Conservation (phyloP, 257 asterid species). For the Striga asiatica region DNA sequence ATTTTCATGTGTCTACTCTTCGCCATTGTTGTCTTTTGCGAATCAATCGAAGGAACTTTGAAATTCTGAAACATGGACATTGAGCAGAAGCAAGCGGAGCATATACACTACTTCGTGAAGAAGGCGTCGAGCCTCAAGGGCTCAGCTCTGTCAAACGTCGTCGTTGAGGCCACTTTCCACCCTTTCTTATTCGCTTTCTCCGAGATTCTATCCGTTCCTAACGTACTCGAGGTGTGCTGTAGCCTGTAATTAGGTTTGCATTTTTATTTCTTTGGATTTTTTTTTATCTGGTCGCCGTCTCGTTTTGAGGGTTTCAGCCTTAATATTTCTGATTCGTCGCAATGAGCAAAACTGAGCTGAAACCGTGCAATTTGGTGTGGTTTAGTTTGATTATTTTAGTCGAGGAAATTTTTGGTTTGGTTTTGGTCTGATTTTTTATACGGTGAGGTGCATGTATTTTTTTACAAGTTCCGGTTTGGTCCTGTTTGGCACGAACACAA, state of each 20-base stretch:
- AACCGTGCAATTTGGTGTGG: too few species aligned
- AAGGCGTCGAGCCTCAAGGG: conserved; percentile 50
- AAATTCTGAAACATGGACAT: conserved; percentile 49
- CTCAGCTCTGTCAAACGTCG: conserved; percentile 39
- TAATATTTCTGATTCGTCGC: too few species aligned
- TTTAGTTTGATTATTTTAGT: too few species aligned
- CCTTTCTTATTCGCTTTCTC: conserved; percentile 94
- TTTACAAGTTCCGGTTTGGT: too few species aligned
- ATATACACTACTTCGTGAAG: conserved; percentile 66
- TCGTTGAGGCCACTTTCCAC: conserved; percentile 86
- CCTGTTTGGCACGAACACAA: too few species aligned
- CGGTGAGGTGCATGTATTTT: too few species aligned
- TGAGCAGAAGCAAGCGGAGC: conserved; percentile 81
- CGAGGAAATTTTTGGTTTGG: too few species aligned
- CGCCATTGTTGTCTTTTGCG: too few species aligned
- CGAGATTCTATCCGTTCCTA: conserved; percentile 76
- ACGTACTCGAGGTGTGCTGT: conserved; percentile 41
- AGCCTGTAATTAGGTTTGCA: background rate
- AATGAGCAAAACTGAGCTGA: too few species aligned
- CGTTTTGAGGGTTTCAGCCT: conserved; percentile 6
- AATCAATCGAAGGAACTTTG: conserved; percentile 13
- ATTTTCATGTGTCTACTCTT: too few species aligned
- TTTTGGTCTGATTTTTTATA: too few species aligned
- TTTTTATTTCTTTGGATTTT: background rate
- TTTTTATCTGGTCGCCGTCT: too few species aligned